phyloP scores from a whole-genome alignment of 2,329 filamentous ascomycete genomes.

The Arthroderma sp. region DNA sequence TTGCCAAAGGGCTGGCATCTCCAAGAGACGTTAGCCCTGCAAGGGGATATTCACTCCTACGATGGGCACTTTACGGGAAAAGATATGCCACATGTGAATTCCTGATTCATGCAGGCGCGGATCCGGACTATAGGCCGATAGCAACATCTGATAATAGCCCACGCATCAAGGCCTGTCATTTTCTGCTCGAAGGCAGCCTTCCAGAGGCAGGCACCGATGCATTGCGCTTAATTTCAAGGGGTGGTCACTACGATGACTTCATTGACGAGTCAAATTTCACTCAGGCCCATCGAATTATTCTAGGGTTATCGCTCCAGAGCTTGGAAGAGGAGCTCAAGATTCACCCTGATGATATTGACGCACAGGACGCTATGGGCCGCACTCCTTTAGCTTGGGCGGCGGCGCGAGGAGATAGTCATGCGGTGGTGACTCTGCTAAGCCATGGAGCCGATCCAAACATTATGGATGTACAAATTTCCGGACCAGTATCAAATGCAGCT shows the following conservation, averaged over 20 bases:
- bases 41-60: constrained; percentile 25
- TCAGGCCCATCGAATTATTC: constrained; percentile 17
- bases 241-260: constrained; percentile 15
- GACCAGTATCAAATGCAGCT: constrained; percentile 17
- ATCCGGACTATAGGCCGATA: constrained; percentile 22
- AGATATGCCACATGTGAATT: constrained; percentile 24
- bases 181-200: constrained; percentile 18
- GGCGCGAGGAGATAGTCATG: constrained; percentile 17
- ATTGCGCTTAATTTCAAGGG: constrained; percentile 13
- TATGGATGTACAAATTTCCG: constrained; percentile 17
- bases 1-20: constrained; percentile 22
- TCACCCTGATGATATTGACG: constrained; percentile 16
- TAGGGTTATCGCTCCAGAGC: constrained; percentile 16
- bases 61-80: constrained; percentile 25
- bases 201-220: constrained; percentile 10
- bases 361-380: constrained; percentile 18
- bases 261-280: constrained; percentile 19
- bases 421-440: constrained; percentile 17
- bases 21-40: constrained; percentile 24
- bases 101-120: constrained; percentile 21
- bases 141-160: constrained; percentile 18
- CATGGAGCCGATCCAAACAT: constrained; percentile 19
- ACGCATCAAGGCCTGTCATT: constrained; percentile 19
- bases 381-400: constrained; percentile 21
- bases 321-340: constrained; percentile 16